Evolutionary conservation across 169 alveolate species (phyloP).

Genomic region (Plasmodium vinckei): DNA sequence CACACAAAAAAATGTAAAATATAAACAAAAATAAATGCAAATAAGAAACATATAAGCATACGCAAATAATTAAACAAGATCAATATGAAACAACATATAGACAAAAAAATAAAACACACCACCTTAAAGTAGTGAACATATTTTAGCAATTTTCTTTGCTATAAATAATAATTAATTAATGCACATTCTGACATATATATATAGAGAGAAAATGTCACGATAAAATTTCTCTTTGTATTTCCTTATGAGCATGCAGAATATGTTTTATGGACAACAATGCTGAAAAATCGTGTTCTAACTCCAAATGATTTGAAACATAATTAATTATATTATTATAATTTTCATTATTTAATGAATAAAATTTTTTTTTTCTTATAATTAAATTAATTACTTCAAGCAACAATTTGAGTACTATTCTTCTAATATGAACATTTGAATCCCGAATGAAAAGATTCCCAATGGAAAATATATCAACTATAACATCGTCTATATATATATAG

Average conservation of each 20-base stretch:
- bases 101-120: no score
- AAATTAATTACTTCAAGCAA: constrained; percentile 32
- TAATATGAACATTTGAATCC: constrained; percentile 5
- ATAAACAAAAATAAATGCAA: no score
- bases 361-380: constrained; percentile 42
- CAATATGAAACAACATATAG: no score
- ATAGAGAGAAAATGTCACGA: no score
- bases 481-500: constrained; percentile 27
- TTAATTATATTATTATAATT: constrained; percentile 25
- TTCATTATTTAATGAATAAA: constrained; percentile 37
- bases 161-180: no score
- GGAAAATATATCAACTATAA: constrained; percentile 32
- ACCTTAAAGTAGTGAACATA: no score
- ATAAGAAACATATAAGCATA: no score
- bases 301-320: constrained; percentile 16
- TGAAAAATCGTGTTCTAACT: constrained; percentile 6
- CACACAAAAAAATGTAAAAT: no score
- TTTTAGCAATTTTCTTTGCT: no score
- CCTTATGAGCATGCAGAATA: constrained; percentile 5
- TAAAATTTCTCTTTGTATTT: no score
- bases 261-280: constrained; percentile 16
- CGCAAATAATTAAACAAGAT: no score
- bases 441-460: constrained; percentile 18
- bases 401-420: constrained; percentile 32
- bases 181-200: no score